Evolutionary conservation across 2,329 filamentous ascomycete genomes (phyloP).

Genomic region (Neophaeococcomyces mojaviensis): DNA sequence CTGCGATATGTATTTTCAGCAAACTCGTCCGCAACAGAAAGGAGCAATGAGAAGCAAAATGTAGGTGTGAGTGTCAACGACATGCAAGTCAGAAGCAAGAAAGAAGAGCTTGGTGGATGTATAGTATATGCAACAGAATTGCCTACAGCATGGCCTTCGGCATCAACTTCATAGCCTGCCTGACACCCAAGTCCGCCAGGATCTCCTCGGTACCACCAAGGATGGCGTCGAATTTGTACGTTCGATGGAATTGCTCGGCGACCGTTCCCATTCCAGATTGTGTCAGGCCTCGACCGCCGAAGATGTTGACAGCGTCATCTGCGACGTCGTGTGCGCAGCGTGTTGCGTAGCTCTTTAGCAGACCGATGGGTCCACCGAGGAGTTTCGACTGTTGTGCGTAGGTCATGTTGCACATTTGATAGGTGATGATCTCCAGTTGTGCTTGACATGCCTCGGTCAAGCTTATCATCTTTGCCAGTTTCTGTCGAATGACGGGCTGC

Average conservation of each 20-base stretch:
- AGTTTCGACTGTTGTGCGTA: constrained; percentile 37
- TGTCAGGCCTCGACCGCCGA: constrained; percentile 68
- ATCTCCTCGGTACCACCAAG: constrained; percentile 68
- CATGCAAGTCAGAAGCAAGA: too few relatives aligned
- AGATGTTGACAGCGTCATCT: constrained; percentile 60
- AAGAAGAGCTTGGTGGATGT: too few relatives aligned
- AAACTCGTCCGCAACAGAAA: too few relatives aligned
- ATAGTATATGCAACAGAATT: too few relatives aligned
- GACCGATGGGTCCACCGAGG: constrained; percentile 63
- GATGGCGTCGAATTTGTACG: constrained; percentile 56
- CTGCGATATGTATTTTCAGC: too few relatives aligned
- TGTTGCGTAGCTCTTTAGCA: constrained; percentile 64
- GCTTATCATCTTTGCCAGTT: constrained; percentile 61
- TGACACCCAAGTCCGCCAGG: constrained; percentile 59
- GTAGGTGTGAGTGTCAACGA: too few relatives aligned
- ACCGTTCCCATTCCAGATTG: constrained; percentile 63
- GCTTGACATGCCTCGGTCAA: constrained; percentile 63
- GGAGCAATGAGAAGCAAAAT: too few relatives aligned
- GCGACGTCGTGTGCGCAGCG: constrained; percentile 67
- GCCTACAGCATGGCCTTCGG: constrained; percentile 71
- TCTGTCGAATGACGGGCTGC: constrained; percentile 65
- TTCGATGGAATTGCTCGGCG: constrained; percentile 57
- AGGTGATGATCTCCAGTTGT: constrained; percentile 45
- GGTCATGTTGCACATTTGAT: constrained; percentile 49
- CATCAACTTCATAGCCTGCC: constrained; percentile 73